Base-by-base conservation (phyloP, 1,284 basidiomycete genomes). In the Trichosporon asahii region DNA sequence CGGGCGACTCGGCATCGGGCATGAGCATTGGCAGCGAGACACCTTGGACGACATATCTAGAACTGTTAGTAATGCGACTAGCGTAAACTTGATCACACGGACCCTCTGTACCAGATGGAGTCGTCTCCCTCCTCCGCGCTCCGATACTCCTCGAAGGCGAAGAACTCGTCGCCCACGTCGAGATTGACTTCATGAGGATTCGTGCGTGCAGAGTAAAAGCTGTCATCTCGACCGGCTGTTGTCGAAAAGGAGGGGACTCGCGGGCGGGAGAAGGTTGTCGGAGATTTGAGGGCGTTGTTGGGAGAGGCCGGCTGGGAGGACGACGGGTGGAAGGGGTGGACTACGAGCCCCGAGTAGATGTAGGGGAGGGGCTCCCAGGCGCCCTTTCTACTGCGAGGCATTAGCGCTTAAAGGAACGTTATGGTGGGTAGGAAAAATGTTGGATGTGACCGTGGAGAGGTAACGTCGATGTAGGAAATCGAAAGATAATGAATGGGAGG, bases 91-190 rank as follows among this genome's bases (percentile, higher is more conserved):
- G 40, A 35, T 31, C 18, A 66, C 72, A 67, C 90, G 83, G 79
- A 93, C 93, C 94, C 93, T 86, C 93, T 86, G 82, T 93, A 95
- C 93, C 93, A 95, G 9, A 90, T 83, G 27, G 93, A 91, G 15
- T 88, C 91, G 72, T 86, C 88, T 70, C 78, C 79, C 14, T 78
- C 78, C 11, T 74, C 66, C 3, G 66, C 66, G 65, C 75, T 76
- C 18, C 74, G 89, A 81, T 93, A 95, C 80, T 90, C 90, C 84
- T 97, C 94, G 78, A 97, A 96, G 27, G 94, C 94, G 84, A 98
- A 98, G 46, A 98, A 90, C 81, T 98, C 95, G 81, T 98, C 95
- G 66, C 96, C 96, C 25, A 98, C 80, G 71, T 87, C 85, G 64
- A 85, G 78, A 2, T 80, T 74, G 53, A 84, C 80, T 77, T 85